Evolutionary conservation across 2,329 filamentous ascomycete genomes (phyloP), one percentile per base, ranked within the genome.

Genomic region (Curvularia eragrostidis): DNA sequence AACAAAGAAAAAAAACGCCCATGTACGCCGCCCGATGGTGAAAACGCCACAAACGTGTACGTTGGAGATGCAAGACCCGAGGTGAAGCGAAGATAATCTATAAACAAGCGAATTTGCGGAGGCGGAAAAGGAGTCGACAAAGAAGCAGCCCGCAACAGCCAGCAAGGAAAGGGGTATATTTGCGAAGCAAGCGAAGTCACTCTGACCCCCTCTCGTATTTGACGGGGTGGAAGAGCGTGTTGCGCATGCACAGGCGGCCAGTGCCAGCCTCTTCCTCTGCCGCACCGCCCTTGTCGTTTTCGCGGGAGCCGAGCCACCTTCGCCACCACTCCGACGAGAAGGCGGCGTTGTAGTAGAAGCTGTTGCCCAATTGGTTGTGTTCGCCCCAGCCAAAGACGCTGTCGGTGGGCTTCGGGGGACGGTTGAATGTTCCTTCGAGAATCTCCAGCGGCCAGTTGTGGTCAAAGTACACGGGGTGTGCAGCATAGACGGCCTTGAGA

Each of bases 381-480:
- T 83, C 81, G 24, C 80, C 80, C 80, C 80, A 82, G 39, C 81
- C 81, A 55, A 83, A 83, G 2, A 81, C 79, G 30, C 77, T 80
- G 61, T 80, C 79, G 38, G 75, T 77, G 3, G 76, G 75, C 56
- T 78, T 77, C 19, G 73, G 72, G 5, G 81, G 81, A 59, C 79
- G 77, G 70, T 83, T 83, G 76, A 82, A 82, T 23, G 78, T 77
- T 58, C 78, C 73, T 56, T 82, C 76, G 67, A 82, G 77, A 53
- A 76, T 73, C 52, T 78, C 76, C 15, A 81, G 70, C 18, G 80
- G 79, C 89, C 89, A 93, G 48, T 89, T 84, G 59, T 90, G 85
- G 75, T 94, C 90, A 69, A 92, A 91, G 75, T 88, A 93, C 46
- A 93, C 85, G 1, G 91, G 90, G 75, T 93, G 90, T 10, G 91